phyloP scores from a whole-genome alignment of 192 early-diverging fungal genomes.

The Ambispora gerdemannii region DNA sequence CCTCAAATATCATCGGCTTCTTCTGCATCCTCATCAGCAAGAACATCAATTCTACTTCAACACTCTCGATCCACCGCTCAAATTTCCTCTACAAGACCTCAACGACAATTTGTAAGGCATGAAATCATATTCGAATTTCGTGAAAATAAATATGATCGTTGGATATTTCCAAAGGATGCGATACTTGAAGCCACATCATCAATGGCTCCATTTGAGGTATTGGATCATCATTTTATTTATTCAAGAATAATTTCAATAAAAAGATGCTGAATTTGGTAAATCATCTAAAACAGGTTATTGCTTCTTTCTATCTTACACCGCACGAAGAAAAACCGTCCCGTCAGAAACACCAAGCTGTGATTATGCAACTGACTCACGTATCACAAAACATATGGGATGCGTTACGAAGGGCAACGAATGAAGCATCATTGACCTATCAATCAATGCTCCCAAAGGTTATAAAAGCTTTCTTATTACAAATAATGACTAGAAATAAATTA shows the following conservation, averaged over 20 bases:
- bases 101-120: slow-evolving; percentile 25
- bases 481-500: background rate
- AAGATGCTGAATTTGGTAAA: too few species aligned
- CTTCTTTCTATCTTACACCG: slow-evolving; percentile 23
- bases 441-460: slow-evolving; percentile 22
- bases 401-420: slow-evolving; percentile 23
- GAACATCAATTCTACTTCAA: too few species aligned
- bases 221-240: background rate
- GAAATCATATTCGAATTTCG: slow-evolving; percentile 58
- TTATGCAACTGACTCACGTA: slow-evolving; percentile 5
- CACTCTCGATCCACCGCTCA: background rate
- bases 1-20: background rate
- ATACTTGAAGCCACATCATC: slow-evolving; percentile 41
- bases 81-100: background rate
- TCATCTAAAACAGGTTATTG: background rate
- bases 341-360: slow-evolving; percentile 17
- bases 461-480: background rate
- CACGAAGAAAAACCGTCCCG: background rate
- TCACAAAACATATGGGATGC: slow-evolving; percentile 25
- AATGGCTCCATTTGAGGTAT: slow-evolving; percentile 30
- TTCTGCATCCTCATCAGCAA: background rate
- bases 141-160: slow-evolving; percentile 47
- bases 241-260: too few species aligned
- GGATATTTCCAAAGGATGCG: slow-evolving; percentile 54
- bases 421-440: background rate